A percentile compares a stretch with the other conserved stretches of the same genome.
phyloP scores from a whole-genome alignment of 2,329 filamentous ascomycete species.

The Epichloe uncinata region DNA sequence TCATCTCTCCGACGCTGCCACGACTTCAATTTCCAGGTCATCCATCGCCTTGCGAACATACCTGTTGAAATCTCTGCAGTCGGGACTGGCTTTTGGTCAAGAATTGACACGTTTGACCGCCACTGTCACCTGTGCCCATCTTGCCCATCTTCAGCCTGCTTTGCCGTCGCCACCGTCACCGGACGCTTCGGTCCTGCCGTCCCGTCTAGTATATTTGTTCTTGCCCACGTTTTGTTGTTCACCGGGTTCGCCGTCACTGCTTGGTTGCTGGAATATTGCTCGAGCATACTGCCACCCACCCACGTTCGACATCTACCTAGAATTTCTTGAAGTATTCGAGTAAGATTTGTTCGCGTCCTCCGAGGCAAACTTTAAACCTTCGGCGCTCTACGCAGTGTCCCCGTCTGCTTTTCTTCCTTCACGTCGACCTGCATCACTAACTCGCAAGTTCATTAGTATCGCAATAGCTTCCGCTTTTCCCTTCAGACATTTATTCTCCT shows the following conservation, averaged over 20 bases:
- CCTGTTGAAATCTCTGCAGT: neutral
- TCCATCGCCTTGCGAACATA: neutral
- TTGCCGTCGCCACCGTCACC: neutral
- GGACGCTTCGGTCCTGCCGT: slow-evolving; percentile 4
- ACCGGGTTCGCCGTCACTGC: slow-evolving; percentile 4
- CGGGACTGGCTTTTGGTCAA: neutral
- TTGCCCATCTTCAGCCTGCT: neutral
- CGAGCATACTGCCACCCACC: slow-evolving; percentile 10
- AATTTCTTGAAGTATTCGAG: neutral
- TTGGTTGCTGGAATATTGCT: slow-evolving; percentile 29
- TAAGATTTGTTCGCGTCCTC: neutral
- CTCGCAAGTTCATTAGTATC: neutral
- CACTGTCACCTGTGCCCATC: neutral
- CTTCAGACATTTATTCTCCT: neutral
- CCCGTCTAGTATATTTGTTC: neutral
- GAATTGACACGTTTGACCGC: neutral
- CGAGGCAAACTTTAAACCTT: neutral
- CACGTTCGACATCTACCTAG: neutral
- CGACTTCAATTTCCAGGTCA: neutral
- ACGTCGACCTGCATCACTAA: neutral
- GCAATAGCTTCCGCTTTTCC: neutral
- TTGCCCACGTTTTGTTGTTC: neutral
- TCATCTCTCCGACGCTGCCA: neutral
- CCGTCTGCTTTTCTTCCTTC: neutral
- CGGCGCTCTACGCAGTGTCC: neutral